Conservation (phyloP, 306 rosid species). For the Quercus dentata region DNA sequence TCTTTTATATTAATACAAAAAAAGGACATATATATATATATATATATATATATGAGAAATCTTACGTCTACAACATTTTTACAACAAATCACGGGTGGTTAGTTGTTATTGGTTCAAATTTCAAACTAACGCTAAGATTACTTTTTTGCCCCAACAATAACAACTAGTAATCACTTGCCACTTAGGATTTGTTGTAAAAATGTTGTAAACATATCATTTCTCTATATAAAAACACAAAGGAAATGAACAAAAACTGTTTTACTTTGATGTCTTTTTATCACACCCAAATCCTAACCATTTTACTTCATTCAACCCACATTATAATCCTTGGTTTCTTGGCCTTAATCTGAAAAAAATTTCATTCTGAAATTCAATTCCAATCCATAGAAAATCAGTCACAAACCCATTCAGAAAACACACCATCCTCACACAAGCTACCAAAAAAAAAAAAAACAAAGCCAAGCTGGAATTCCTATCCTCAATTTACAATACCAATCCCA, state of each 20-base stretch:
- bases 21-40: too few relatives aligned
- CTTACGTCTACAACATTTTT: too few relatives aligned
- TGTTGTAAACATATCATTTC: too few relatives aligned
- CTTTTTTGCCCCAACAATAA: too few relatives aligned
- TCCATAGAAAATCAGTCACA: neutral
- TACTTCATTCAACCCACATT: neutral
- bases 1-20: too few relatives aligned
- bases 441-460: neutral
- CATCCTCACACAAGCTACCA: too few relatives aligned
- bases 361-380: neutral
- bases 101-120: too few relatives aligned
- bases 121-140: too few relatives aligned
- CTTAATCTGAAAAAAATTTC: neutral
- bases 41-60: too few relatives aligned
- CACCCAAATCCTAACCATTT: neutral
- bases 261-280: neutral
- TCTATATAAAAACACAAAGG: neutral
- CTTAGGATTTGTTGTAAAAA: too few relatives aligned
- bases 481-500: neutral
- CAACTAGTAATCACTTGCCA: too few relatives aligned
- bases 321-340: neutral
- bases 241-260: neutral
- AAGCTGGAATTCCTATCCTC: conserved; percentile 26
- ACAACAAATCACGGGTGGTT: too few relatives aligned
- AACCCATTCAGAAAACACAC: neutral